Base-by-base conservation (phyloP, 495 filamentous ascomycete species). In the Talaromyces proteolyticus region DNA sequence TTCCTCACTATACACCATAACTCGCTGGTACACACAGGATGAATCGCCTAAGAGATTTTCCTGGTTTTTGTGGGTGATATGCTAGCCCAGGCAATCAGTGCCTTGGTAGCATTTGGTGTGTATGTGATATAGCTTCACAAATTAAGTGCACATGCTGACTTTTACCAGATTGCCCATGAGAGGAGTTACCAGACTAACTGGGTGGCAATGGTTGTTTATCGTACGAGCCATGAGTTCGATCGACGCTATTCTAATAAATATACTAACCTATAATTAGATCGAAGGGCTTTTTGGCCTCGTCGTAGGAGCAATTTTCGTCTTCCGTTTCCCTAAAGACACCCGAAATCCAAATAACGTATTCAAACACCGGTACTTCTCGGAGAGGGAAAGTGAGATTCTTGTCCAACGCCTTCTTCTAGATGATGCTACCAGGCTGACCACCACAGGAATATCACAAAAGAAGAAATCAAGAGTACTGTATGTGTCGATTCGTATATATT, bases 381-480 rank as follows among this genome's bases (percentile, higher is more conserved):
- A 57, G 25, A 20, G 41, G 1, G 57, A 60, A 36, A 47, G 38
- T 18, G 44, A 26, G 10, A 60, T 58, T 22, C 46, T 60, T 11
- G 19, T 29, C 8, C 18, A 20, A 17, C 34, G 57, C 40, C 40
- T 60, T 36, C 37, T 55, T 4, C 47, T 36, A 37, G 57, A 60
- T 45, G 56, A 60, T 41, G 55, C 57, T 21, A 57, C 41, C 16
- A 60, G 54, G 48, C 29, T 14, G 7, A 36, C 7, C 29, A 6
- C 6, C 29, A 36, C 29, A 36, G 29, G 14, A 36, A 36, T 14
- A 36, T 36, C 6, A 36, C 7, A 7, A 36, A 36, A 36, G 29
- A 36, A 7, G 29, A 36, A 14, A 36, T 36, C 6, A 7, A 7
- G 14, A 36, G 29, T 14, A 14, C 29, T 6, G 29, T 36, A 36